Evolutionary conservation across 495 filamentous ascomycete genomes (phyloP), one percentile per base, ranked within the genome.

Genomic region (Diplogelasinospora grovesii): DNA sequence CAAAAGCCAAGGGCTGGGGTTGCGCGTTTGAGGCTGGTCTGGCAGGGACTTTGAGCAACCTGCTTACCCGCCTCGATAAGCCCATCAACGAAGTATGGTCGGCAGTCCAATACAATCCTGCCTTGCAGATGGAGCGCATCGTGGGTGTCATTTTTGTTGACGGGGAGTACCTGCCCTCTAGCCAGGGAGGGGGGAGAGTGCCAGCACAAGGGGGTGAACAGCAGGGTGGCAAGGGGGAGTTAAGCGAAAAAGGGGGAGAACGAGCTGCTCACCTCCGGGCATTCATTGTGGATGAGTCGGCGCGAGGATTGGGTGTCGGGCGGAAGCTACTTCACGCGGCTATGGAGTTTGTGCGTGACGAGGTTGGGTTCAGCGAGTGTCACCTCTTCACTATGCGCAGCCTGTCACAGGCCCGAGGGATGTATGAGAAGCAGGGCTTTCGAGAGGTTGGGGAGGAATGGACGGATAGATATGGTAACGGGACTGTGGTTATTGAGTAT

Each of bases 141-240:
- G 48, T 56, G 2, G 59, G 59, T 5, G 49, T 49, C 18, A 32
- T 63, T 18, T 63, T 41, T n/a, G 40, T 63, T 22, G 50, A 63
- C 26, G 57, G 55, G 9, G 48, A 63, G 43, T 15, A 3, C 23
- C 23, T 19, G 6, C n/a, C n/a, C n/a, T n/a, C n/a, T n/a, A n/a
- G n/a, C n/a, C n/a, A n/a, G n/a, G n/a, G n/a, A n/a, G n/a, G n/a
- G n/a, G n/a, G n/a, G n/a, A n/a, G n/a, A n/a, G n/a, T n/a, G n/a
- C n/a, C n/a, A n/a, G n/a, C n/a, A n/a, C n/a, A n/a, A n/a, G 37
- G 22, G 8, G 4, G 22, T 14, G 21, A 44, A 13, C 27, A 21
- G 7, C 31, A 34, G 3, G n/a, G n/a, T n/a, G n/a, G n/a, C n/a
- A n/a, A n/a, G n/a, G n/a, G n/a, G n/a, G n/a, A n/a, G n/a, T n/a